phyloP scores from a whole-genome alignment of 352 stramenopile species.

The Phytophthora chlamydospora region DNA sequence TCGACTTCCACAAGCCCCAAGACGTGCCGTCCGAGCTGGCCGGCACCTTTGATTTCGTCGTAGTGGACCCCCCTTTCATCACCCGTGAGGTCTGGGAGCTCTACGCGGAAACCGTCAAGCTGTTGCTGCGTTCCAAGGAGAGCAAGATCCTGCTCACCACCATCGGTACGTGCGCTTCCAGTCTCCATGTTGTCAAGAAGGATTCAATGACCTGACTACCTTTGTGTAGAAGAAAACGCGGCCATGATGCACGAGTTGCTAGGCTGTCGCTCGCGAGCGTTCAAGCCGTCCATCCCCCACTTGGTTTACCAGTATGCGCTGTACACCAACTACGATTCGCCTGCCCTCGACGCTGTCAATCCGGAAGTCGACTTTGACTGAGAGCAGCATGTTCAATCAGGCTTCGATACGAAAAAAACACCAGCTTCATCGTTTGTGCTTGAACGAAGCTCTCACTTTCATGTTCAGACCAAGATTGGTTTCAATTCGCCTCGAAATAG shows the following conservation, averaged over 20 bases:
- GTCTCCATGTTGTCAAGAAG: too few relatives aligned
- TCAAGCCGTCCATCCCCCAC: conserved; percentile 93
- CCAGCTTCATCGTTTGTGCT: neutral
- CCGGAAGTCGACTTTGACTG: conserved; percentile 71
- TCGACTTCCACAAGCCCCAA: conserved; percentile 90
- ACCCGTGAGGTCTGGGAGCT: conserved; percentile 92
- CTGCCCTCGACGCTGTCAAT: conserved; percentile 63
- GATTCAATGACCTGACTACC: conserved; percentile 1
- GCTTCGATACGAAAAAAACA: neutral
- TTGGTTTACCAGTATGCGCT: conserved; percentile 96
- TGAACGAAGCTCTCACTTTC: too few relatives aligned
- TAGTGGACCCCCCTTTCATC: conserved; percentile 96
- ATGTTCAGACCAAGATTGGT: conserved; percentile 12
- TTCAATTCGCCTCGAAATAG: conserved; percentile 16
- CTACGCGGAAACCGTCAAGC: conserved; percentile 74
- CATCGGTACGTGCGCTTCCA: conserved; percentile 60
- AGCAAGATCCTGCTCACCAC: conserved; percentile 90
- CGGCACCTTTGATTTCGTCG: conserved; percentile 89
- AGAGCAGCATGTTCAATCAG: conserved; percentile 5
- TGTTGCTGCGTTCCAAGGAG: conserved; percentile 63
- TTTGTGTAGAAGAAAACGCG: conserved; percentile 83
- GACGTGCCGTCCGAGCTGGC: conserved; percentile 59
- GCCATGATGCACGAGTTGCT: conserved; percentile 88
- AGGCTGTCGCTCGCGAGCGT: conserved; percentile 59
- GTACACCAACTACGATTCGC: conserved; percentile 92